phyloP scores from a whole-genome alignment of 768 basidiomycete species.

The Pulveroboletus sp. region DNA sequence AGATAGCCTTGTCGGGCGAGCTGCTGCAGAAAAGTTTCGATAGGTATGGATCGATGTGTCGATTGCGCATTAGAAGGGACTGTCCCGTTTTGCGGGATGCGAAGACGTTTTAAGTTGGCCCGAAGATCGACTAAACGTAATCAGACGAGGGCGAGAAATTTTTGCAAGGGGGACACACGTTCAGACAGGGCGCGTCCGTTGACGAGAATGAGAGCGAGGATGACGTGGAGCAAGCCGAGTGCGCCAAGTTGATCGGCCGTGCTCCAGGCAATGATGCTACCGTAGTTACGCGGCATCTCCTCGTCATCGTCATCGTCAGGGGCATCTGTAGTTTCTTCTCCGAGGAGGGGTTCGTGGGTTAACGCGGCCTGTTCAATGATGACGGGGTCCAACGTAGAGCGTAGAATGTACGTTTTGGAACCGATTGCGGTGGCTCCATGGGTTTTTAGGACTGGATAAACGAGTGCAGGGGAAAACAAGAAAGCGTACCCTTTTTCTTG shows the following conservation, averaged over 20 bases:
- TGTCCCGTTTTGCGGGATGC: conserved; percentile 47
- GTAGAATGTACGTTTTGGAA: conserved; percentile 81
- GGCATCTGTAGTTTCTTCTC: conserved; percentile 51
- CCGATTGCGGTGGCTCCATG: conserved; percentile 46
- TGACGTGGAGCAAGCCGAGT: conserved; percentile 74
- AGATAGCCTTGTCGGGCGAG: conserved; percentile 76
- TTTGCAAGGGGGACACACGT: conserved; percentile 39
- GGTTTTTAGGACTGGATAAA: background rate
- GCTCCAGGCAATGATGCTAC: conserved; percentile 75
- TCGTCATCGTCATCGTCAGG: conserved; percentile 47
- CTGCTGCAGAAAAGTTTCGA: conserved; percentile 64
- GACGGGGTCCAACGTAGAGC: conserved; percentile 61
- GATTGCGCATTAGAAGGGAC: conserved; percentile 53
- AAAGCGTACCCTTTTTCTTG: conserved; percentile 60
- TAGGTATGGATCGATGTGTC: conserved; percentile 47
- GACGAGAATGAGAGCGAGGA: conserved; percentile 83
- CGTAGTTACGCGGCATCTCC: conserved; percentile 51
- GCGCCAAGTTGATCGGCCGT: conserved; percentile 61
- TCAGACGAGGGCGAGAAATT: background rate
- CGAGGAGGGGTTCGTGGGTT: conserved; percentile 41
- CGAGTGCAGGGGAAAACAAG: background rate
- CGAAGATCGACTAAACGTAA: conserved; percentile 64
- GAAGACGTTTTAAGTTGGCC: conserved; percentile 64
- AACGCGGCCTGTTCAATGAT: conserved; percentile 62
- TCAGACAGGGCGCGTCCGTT: conserved; percentile 74